Evolutionary conservation across 2,329 filamentous ascomycete genomes (phyloP).

Genomic region (Diaporthe destruens): DNA sequence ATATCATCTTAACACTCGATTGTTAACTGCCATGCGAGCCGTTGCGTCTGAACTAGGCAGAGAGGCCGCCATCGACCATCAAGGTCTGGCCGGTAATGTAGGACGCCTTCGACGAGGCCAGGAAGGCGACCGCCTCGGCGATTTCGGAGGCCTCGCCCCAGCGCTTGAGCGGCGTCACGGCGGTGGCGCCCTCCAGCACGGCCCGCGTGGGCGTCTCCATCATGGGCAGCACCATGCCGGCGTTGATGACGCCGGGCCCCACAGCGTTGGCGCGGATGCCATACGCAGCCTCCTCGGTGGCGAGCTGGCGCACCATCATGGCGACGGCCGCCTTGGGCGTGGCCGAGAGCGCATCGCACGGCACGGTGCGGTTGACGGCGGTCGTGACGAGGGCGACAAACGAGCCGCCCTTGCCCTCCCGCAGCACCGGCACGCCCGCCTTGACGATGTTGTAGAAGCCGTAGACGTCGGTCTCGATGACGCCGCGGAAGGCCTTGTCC

Average conservation of each 20-base stretch:
- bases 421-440: slow-evolving; percentile 8
- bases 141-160: slow-evolving; percentile 43
- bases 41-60: slow-evolving; percentile 7
- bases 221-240: slow-evolving; percentile 25
- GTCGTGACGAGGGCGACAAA: slow-evolving; percentile 26
- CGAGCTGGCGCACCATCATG: slow-evolving; percentile 32
- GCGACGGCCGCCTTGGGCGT: neutral
- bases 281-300: slow-evolving; percentile 20
- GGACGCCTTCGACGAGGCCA: slow-evolving; percentile 43
- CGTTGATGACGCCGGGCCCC: slow-evolving; percentile 13
- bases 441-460: slow-evolving; percentile 31
- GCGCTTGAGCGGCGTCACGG: slow-evolving; percentile 44
- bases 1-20: too few species aligned
- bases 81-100: slow-evolving; percentile 45
- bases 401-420: slow-evolving; percentile 18
- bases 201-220: slow-evolving; percentile 19
- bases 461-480: slow-evolving; percentile 25
- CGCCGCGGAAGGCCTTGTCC: slow-evolving; percentile 22
- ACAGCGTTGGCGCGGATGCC: slow-evolving; percentile 24
- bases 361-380: slow-evolving; percentile 18
- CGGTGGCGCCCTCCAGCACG: slow-evolving; percentile 42
- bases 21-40: too few species aligned
- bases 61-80: slow-evolving; percentile 44
- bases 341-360: neutral
- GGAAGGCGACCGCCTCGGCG: slow-evolving; percentile 44